phyloP scores from a whole-genome alignment of 345 rosid genomes.

The Brassica cretica region DNA sequence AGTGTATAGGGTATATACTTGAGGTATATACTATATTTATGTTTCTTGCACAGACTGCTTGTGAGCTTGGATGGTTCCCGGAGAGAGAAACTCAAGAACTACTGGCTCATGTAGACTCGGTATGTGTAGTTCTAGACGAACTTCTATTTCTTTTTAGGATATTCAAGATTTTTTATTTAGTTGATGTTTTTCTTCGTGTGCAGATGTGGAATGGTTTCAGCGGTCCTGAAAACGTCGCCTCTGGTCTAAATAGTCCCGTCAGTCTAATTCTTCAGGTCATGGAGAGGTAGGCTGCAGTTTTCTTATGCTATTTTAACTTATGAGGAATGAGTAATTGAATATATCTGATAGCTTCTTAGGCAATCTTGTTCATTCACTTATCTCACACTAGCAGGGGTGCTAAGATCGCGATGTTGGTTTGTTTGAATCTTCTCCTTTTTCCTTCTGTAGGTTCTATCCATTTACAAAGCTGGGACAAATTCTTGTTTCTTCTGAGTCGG shows the following conservation, averaged over 20 bases:
- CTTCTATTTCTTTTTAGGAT: background rate
- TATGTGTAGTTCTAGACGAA: slow-evolving; percentile 29
- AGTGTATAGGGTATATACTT: background rate
- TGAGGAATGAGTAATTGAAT: background rate
- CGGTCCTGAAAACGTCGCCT: slow-evolving; percentile 41
- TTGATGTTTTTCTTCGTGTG: slow-evolving; percentile 35
- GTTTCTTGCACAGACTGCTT: slow-evolving; percentile 59
- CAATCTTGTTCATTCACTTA: background rate
- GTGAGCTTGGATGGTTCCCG: slow-evolving; percentile 76
- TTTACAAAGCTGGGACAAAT: slow-evolving; percentile 60
- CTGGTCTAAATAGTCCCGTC: slow-evolving; percentile 33
- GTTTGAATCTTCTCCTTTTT: background rate
- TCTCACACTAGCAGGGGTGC: background rate
- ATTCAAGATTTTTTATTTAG: background rate
- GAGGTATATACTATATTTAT: background rate
- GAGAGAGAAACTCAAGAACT: slow-evolving; percentile 60
- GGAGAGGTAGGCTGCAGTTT: slow-evolving; percentile 46
- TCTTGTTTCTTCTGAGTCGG: slow-evolving; percentile 59
- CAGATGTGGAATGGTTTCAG: slow-evolving; percentile 64
- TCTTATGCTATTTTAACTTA: background rate
- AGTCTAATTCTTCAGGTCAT: slow-evolving; percentile 49
- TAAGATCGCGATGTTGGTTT: background rate
- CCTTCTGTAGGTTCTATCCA: slow-evolving; percentile 71
- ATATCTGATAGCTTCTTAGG: background rate
- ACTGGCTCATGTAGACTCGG: slow-evolving; percentile 55